Percentiles rank a stretch among this genome's conserved stretches.
Evolutionary conservation across 768 basidiomycete genomes (phyloP).

Genomic region (Astraeus odoratus): DNA sequence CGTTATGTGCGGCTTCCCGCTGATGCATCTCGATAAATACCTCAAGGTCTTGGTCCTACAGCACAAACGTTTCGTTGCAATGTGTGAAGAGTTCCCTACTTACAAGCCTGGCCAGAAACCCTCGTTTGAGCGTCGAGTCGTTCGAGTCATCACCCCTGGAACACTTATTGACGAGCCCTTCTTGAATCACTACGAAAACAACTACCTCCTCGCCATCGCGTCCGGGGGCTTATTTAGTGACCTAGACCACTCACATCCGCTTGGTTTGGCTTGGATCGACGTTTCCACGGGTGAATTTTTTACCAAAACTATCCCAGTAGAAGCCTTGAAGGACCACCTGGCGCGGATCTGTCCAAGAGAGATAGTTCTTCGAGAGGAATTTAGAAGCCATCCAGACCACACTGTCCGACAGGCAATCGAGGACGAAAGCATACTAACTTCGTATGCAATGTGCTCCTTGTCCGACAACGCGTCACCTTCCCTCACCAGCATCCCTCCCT

Average conservation of each 20-base stretch:
- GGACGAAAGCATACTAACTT: slow-evolving; percentile 51
- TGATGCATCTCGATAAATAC: slow-evolving; percentile 78
- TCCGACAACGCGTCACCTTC: neutral
- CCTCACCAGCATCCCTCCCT: slow-evolving; percentile 1
- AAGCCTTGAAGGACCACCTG: slow-evolving; percentile 70
- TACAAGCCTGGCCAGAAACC: slow-evolving; percentile 43
- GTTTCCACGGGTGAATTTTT: slow-evolving; percentile 93
- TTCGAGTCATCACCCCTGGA: slow-evolving; percentile 86
- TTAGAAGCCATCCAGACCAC: slow-evolving; percentile 34
- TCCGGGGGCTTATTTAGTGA: slow-evolving; percentile 10
- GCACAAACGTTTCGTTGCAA: slow-evolving; percentile 78
- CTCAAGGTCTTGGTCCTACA: slow-evolving; percentile 81
- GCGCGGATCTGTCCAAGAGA: slow-evolving; percentile 77
- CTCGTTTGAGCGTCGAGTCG: slow-evolving; percentile 73
- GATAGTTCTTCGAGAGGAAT: slow-evolving; percentile 53
- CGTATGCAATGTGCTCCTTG: slow-evolving; percentile 31
- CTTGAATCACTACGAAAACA: slow-evolving; percentile 79
- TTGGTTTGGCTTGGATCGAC: slow-evolving; percentile 92
- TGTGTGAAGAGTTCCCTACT: slow-evolving; percentile 86
- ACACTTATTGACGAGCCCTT: slow-evolving; percentile 92
- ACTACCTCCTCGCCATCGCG: slow-evolving; percentile 74
- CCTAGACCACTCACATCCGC: slow-evolving; percentile 6
- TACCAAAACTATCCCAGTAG: slow-evolving; percentile 50
- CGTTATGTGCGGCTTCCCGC: slow-evolving; percentile 88
- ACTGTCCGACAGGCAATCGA: slow-evolving; percentile 42